Conservation (phyloP, 805 yeast genomes). For the Kodamaea nitidulidarum region DNA sequence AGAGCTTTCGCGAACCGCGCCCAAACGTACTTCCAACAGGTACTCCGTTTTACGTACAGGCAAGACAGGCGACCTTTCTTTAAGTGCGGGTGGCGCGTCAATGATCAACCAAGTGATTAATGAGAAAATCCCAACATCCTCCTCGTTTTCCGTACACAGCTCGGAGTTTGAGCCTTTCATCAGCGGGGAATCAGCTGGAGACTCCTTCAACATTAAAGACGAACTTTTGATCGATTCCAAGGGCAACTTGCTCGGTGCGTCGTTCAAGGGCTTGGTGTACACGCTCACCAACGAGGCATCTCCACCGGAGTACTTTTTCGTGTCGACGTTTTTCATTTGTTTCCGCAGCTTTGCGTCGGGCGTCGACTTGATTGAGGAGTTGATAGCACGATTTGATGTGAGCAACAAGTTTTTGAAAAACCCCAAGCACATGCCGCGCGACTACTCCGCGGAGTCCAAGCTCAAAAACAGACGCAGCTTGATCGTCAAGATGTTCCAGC, state of each 20-base stretch:
- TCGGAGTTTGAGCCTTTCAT: slow-evolving; percentile 36
- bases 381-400: slow-evolving; percentile 63
- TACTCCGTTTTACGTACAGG: slow-evolving; percentile 52
- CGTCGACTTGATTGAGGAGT: slow-evolving; percentile 60
- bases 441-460: slow-evolving; percentile 10
- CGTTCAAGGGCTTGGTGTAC: slow-evolving; percentile 63
- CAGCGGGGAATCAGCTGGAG: slow-evolving; percentile 4
- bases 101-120: slow-evolving; percentile 34
- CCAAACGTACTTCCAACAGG: slow-evolving; percentile 27
- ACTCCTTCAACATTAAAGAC: slow-evolving; percentile 9
- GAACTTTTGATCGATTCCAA: slow-evolving; percentile 52
- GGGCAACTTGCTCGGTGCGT: slow-evolving; percentile 60
- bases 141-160: slow-evolving; percentile 29
- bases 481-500: slow-evolving; percentile 64
- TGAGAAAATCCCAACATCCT: slow-evolving; percentile 13
- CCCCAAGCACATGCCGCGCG: slow-evolving; percentile 16
- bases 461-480: slow-evolving; percentile 60
- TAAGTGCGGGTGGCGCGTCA: slow-evolving; percentile 47
- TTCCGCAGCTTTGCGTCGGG: slow-evolving; percentile 70
- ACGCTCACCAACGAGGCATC: slow-evolving; percentile 62
- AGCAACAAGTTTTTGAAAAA: slow-evolving; percentile 23
- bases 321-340: slow-evolving; percentile 72
- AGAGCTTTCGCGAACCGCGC: slow-evolving; percentile 16
- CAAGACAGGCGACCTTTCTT: slow-evolving; percentile 43
- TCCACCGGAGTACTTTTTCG: slow-evolving; percentile 63